Evolutionary conservation across 441 rosid genomes (phyloP), one percentile per base, ranked within the genome.

Genomic region (Pelargonium australe): DNA sequence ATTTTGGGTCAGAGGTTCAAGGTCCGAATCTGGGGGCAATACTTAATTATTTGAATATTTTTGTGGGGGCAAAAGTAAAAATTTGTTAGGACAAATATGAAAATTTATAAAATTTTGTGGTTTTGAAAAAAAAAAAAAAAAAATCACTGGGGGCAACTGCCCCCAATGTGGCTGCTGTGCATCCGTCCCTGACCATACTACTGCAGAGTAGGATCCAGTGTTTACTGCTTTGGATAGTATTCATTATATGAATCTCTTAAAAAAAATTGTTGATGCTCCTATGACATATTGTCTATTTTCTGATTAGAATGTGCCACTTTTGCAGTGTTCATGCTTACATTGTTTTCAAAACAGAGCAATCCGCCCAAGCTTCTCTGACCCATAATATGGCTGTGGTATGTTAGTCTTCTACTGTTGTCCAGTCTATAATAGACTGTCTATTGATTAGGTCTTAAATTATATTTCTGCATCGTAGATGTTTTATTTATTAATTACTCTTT

Each of bases 351-450:
- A 78, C 88, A n/a, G 93, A 89, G 78, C 78, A 89, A 58, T 87
- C 91, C 71, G 97, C 98, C 58, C 90, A 83, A 79, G 89, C 87
- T 55, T 85, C 99, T 73, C 70, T 92, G 78, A 80, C 86, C 13
- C 88, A 78, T 81, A 95, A 92, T 81, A 90, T 92, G 99, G 81
- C 97, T 68, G 79, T 87, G 96, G 99, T 95, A 82, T 40, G 80
- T 73, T 65, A 70, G 45, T 40, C 67, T 67, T 16, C 40, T 17
- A 17, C 13, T 14, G 64, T 63, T 14, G 64, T 65, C 23, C 12
- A 25, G 3, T 45, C 8, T n/a, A n/a, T n/a, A n/a, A n/a, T n/a
- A n/a, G n/a, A n/a, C n/a, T n/a, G 3, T 45, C 8, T 16, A 44
- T 34, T 2, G 13, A 63, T 67, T 61, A 51, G 23, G 8, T 69